These are phyloP conservation scores for Ophiorrhiza pumila DNA, from an alignment of 257 asterid species.

Conservation along the genomic window DNA sequence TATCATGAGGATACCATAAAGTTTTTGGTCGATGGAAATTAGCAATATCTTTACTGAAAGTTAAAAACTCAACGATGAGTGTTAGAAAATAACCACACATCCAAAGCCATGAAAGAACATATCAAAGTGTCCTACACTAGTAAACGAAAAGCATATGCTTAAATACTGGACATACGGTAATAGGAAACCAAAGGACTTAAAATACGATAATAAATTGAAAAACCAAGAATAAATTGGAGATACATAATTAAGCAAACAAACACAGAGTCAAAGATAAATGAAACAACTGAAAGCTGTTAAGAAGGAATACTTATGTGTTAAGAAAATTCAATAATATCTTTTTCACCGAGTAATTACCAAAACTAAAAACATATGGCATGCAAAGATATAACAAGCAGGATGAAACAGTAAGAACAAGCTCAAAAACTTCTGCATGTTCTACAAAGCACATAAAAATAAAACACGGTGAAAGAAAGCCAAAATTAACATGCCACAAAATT, in stretches of 20 bases:
- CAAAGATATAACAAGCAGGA: not conserved
- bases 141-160: not conserved
- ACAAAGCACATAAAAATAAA: not conserved
- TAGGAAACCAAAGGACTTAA: not conserved
- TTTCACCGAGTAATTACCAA: not conserved
- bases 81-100: not conserved
- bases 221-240: not conserved
- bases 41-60: slow-evolving; percentile 88
- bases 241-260: not conserved
- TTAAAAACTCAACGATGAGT: slow-evolving; percentile 26
- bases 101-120: not conserved
- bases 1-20: slow-evolving; percentile 97
- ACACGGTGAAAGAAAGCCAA: not conserved
- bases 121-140: not conserved
- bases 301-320: not conserved
- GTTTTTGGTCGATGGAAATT: slow-evolving; percentile 98
- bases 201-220: not conserved
- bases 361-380: not conserved
- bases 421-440: not conserved
- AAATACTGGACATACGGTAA: not conserved
- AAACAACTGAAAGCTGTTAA: not conserved
- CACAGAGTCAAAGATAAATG: not conserved
- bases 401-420: not conserved
- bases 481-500: not conserved
- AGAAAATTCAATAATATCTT: not conserved